These are phyloP conservation scores for Plasmodium cynomolgi DNA, from an alignment of 169 alveolate species.

Conservation along the genomic window DNA sequence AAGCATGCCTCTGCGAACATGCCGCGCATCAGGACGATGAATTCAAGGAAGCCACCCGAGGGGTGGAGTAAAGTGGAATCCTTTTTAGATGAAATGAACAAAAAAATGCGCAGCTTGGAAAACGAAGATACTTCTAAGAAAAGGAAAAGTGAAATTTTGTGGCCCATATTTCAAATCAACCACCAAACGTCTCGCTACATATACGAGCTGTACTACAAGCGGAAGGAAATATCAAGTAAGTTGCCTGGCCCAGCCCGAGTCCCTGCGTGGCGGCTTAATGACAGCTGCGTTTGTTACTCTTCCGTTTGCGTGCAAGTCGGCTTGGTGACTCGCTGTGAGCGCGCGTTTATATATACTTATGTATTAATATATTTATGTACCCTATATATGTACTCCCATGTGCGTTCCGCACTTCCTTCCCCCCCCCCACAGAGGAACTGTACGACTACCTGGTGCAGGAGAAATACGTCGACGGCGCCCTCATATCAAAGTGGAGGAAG, in stretches of 20 bases:
- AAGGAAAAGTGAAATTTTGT: conserved; percentile 94
- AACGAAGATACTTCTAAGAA: conserved; percentile 95
- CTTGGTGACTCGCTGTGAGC: background rate
- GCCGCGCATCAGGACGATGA: conserved; percentile 85
- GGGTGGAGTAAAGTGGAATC: conserved; percentile 97
- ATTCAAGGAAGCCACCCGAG: conserved; percentile 89
- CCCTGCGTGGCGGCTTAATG: background rate
- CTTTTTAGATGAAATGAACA: conserved; percentile 91
- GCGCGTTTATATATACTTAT: background rate
- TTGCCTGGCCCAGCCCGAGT: background rate
- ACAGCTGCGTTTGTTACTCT: background rate
- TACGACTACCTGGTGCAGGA: conserved; percentile 97
- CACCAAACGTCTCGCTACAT: conserved; percentile 97
- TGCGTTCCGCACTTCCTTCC: background rate
- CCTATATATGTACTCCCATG: background rate
- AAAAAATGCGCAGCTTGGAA: conserved; percentile 97
- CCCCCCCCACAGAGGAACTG: conserved; percentile 88
- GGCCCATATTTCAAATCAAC: conserved; percentile 97
- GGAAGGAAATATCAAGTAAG: conserved; percentile 93
- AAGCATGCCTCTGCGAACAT: conserved; percentile 20
- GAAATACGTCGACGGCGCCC: conserved; percentile 96
- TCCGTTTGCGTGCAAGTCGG: background rate
- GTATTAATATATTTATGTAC: background rate
- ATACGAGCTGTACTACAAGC: conserved; percentile 93
- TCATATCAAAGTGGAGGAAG: conserved; percentile 99